Evolutionary conservation across 768 basidiomycete genomes (phyloP), one percentile per base, ranked within the genome.

Genomic region (Cyathus striatus): DNA sequence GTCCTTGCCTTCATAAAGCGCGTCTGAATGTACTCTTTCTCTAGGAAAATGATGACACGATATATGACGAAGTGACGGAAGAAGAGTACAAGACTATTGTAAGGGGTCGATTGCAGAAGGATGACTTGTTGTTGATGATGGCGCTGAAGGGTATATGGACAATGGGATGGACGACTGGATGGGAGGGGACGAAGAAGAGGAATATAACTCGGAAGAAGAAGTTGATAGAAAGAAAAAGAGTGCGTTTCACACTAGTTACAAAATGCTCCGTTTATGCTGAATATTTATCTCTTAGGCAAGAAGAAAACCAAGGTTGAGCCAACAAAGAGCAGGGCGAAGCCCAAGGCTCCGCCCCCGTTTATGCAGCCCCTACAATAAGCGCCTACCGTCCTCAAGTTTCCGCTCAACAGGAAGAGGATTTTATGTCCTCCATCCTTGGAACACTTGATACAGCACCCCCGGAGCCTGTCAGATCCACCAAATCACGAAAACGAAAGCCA

Each of bases 121-220:
- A 97, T 50, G 96, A 99, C 60, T 99, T 99, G 90, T 98, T 16
- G 84, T 87, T 26, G 96, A 98, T 55, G 96, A 98, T 65, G 92
- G 92, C 21, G 77, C 86, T 0, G 76, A 72, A 12, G 96, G 91
- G 4, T 98, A 99, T 54, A 83, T 86, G 60, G 96, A 99, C 67
- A 90, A 96, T 57, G 96, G 96, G 4, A 84, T 92, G 82, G 96
- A 98, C 45, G 93, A 95, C 55, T 97, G 90, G 85, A 78, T 76
- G 23, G 76, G 73, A 21, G 76, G 69, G 6, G 70, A 74, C 22
- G 70, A 75, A 37, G 73, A 77, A n/a, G 76, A 74, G 22, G 72
- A 75, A 5, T n/a, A n/a, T n/a, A 76, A 82, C 12, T 68, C 66
- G 6, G 81, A 79, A 41, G 77, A 77, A 32, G 81, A 80, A 14